Base-by-base conservation (phyloP, 192 early-diverging fungal genomes). In the Backusella tuberculispora region DNA sequence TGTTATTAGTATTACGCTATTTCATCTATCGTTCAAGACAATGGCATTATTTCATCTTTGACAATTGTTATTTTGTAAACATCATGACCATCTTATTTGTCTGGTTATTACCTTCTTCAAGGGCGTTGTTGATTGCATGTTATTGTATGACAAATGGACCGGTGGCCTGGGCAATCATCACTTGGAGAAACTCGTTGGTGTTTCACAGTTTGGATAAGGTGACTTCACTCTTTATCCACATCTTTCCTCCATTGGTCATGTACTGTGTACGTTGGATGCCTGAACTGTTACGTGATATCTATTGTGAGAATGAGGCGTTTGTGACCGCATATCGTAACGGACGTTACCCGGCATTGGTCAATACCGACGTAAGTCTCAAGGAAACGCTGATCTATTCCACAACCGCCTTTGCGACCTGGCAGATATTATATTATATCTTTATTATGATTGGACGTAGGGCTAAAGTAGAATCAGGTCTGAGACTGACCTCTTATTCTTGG, bases 121-220 rank as follows among this genome's bases (percentile, higher is more conserved):
- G 69, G 21, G 43, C 44, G 3, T 73, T 88, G 19, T 88, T 84
- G 47, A 34, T 73, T 2, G 83, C 85, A 5, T 56, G 73, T 7
- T 84, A 74, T 74, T 68, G 67, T 37, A 70, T 91, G 6, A 85
- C 90, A 15, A 84, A 81, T 74, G 90, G 90, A 15, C 90, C 90
- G 40, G 85, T 92, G 0, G 85, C 86, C 15, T 85, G 85, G 74
- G 90, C 90, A 0, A 90, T 90, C 60, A 81, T 89, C 68, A 85
- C 89, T 12, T 86, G 85, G 85, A 78, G 85, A 26, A 86, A 86
- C 60, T 81, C 80, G 5, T 72, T 89, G 6, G 86, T 89, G 21
- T 87, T 89, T 47, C 88, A 85, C 75, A 89, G 87, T 6, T 40
- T 92, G 53, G 90, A 92, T 77, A 92, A 92, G 80, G 84, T 88